Base-by-base conservation (phyloP, 129 eudicot genomes). In the Pulicaria dysenterica region DNA sequence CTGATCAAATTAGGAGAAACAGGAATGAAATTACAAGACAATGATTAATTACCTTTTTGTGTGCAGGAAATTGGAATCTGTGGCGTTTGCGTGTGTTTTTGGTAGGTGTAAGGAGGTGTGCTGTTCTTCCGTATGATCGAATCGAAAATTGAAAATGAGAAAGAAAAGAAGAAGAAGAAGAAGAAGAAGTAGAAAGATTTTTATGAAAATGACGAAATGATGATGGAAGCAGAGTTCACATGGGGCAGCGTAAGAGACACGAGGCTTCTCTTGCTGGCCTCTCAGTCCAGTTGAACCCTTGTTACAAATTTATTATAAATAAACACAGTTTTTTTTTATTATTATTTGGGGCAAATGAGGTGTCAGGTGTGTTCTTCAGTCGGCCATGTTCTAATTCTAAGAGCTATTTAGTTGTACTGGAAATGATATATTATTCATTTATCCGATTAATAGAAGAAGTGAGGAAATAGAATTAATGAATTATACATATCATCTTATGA, bases 211-310 rank as follows among this genome's bases (percentile, higher is more conserved):
- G 63, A 74, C 53, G 72, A 42, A 10, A 19, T 17, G 66, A 16
- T 75, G 80, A 75, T 10, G 49, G 45, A 66, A 65, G 80, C 73
- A 36, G 15, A 12, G 3, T 46, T 75, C 80, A 75, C 73, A 66
- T 75, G 80, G 79, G 80, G 80, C 80, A 75, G 45, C 67, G 67
- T 65, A 41, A 31, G 13, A 65, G 39, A 75, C 79, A 65, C 73
- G 67, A 54, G 79, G 58, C 39, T 54, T 54, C 67, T 55, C 73
- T 75, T 75, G 79, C 72, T 74, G 73, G 79, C 64, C 64, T 42
- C 77, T 6, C 43, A 71, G 36, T 47, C 77, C 6, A 60, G n/a
- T 61, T 73, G 42, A 16, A 61, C 14, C 12, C 6, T 36, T 46
- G n/a, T 64, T 49, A 24, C 15, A 9, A 37, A 67, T 67, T 34